Evolutionary conservation across 139 green algal species (phyloP).

Genomic region (Eudorina sp.): DNA sequence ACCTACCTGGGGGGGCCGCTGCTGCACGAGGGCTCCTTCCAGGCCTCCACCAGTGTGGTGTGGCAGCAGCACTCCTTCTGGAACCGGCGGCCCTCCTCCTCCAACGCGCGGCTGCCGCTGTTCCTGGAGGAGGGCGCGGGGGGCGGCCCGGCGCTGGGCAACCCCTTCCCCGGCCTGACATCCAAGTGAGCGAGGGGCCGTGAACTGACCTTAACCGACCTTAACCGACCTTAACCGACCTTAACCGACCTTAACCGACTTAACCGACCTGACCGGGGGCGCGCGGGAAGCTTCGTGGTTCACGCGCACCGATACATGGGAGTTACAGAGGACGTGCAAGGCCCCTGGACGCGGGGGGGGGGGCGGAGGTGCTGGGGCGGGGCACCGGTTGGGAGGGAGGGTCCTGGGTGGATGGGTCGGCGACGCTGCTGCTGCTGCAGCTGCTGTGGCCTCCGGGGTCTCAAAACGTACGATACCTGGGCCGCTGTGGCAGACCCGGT

Average conservation of each 20-base stretch:
- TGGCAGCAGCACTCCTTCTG: conserved; percentile 79
- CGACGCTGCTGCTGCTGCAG: too few species aligned
- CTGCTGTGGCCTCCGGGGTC: too few species aligned
- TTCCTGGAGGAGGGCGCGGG: conserved; percentile 52
- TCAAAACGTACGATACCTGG: too few species aligned
- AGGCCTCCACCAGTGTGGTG: conserved; percentile 64
- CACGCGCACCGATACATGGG: not conserved
- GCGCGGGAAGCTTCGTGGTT: too few species aligned
- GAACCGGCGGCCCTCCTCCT: conserved; percentile 57
- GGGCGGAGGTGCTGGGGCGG: not conserved
- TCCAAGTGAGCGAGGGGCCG: not conserved
- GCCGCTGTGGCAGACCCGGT: too few species aligned
- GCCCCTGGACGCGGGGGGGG: not conserved
- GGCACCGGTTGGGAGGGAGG: too few species aligned
- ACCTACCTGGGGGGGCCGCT: conserved; percentile 73
- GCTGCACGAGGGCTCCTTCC: conserved; percentile 72
- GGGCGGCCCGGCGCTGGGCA: not conserved
- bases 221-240: too few species aligned
- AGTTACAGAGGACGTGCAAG: not conserved
- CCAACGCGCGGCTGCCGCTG: conserved; percentile 68
- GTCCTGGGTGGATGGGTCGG: too few species aligned
- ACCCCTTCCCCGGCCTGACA: conserved; percentile 10
- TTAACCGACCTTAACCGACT: too few species aligned
- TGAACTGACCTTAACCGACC: too few species aligned
- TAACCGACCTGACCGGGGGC: too few species aligned